Conservation (phyloP, 129 eudicot species). For the Erigeron canadensis region DNA sequence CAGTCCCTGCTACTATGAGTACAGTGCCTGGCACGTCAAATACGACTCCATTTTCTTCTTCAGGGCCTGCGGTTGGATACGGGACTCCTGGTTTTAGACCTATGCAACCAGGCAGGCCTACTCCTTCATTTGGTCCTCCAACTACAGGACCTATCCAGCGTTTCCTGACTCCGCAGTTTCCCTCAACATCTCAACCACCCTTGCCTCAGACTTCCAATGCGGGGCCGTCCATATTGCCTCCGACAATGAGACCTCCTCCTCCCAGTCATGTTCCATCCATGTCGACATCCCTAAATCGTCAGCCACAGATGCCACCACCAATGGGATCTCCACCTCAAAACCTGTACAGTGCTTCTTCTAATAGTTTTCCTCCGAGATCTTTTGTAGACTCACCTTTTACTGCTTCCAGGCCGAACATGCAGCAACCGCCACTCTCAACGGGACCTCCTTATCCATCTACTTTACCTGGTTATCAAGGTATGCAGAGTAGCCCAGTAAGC, state of each 20-base stretch:
- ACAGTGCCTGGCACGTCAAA: conserved; percentile 11
- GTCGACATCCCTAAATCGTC: conserved; percentile 39
- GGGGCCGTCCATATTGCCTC: conserved; percentile 55
- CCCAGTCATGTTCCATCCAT: conserved; percentile 41
- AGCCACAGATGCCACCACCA: conserved; percentile 47
- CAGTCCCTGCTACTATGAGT: conserved; percentile 29
- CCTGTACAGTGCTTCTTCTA: conserved; percentile 41
- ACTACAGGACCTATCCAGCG: conserved; percentile 60
- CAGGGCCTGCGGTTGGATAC: conserved; percentile 53
- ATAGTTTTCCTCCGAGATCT: conserved; percentile 34
- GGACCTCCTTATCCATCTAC: conserved; percentile 52
- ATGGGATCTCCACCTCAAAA: conserved; percentile 74
- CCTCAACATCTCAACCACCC: conserved; percentile 47
- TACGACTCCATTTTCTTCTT: conserved; percentile 49
- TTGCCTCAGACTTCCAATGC: conserved; percentile 38
- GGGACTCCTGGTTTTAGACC: conserved; percentile 59
- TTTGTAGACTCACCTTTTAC: conserved; percentile 33
- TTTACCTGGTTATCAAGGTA: conserved; percentile 57
- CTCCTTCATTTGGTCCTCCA: conserved; percentile 67
- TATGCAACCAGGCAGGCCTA: conserved; percentile 49
- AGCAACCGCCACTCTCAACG: conserved; percentile 42
- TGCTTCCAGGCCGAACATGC: conserved; percentile 42
- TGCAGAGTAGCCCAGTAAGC: conserved; percentile 40
- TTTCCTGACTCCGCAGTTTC: conserved; percentile 64
- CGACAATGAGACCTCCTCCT: conserved; percentile 54